Evolutionary conservation across 495 filamentous ascomycete species (phyloP), one percentile per base, ranked within the genome.

Genomic region (Hypoxylon cercidicola): DNA sequence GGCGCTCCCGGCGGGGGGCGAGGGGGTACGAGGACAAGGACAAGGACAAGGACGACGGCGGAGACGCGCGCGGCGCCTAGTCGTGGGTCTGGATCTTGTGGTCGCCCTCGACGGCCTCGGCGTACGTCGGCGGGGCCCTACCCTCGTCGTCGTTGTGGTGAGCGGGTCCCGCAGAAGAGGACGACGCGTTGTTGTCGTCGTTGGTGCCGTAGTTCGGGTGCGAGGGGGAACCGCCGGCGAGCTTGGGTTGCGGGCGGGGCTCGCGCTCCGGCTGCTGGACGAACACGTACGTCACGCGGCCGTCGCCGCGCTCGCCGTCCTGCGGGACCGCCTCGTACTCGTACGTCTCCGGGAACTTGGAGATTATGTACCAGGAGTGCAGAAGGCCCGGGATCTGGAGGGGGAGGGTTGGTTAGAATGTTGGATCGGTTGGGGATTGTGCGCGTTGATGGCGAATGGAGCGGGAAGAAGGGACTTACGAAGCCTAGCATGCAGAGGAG

Each of bases 341-440:
- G 62, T 84, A 86, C 23, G 85, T 75, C 28, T 97, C 93, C 21
- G 96, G 96, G 75, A 90, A 92, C 73, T 90, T 89, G 72, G 89
- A 80, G 81, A 99, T 97, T 78, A 99, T 97, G 86, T 98, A 99
- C 93, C 93, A 98, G 72, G 95, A 85, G 78, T 99, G 95, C 6
- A 99, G 77, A 20, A 98, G 87, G 52, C 95, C 95, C 18, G 95
- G 95, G 63, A 99, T 64, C 82, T 85, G 39, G 3, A n/a, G 41
- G 34, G 21, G n/a, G n/a, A n/a, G n/a, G n/a, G n/a, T n/a, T n/a
- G 13, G 34, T 44, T 50, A 30, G 43, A 32, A 41, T 32, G 9
- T 9, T n/a, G 50, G 44, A n/a, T n/a, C 28, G 19, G 13, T 13
- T 18, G 15, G 32, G 34, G 32, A 16, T 16, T 39, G 48, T 9